Evolutionary conservation across 139 green algal species (phyloP).

Genomic region (Chlamydomonas schloesseri): DNA sequence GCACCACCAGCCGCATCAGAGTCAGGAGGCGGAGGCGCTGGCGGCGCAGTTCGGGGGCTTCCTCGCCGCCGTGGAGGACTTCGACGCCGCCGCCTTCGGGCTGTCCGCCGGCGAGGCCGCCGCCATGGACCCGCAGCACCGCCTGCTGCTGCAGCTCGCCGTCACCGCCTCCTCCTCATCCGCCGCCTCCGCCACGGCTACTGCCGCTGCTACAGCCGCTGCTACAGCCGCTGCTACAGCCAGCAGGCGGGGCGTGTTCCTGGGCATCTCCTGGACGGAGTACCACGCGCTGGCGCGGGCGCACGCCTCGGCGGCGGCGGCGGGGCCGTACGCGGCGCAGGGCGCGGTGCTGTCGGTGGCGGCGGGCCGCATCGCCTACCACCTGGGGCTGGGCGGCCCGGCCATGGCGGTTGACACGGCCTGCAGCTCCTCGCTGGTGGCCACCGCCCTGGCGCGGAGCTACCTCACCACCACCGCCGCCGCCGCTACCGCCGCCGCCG

Average conservation of each 20-base stretch:
- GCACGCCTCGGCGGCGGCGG: background rate
- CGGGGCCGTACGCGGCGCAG: slow-evolving; percentile 72
- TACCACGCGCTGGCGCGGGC: slow-evolving; percentile 66
- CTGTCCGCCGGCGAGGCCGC: slow-evolving; percentile 66
- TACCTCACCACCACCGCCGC: background rate
- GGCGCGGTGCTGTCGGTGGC: slow-evolving; percentile 68
- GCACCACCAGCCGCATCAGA: no score
- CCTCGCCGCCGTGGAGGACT: slow-evolving; percentile 62
- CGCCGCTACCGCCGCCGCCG: background rate
- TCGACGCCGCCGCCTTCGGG: slow-evolving; percentile 75
- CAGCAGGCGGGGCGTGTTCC: slow-evolving; percentile 62
- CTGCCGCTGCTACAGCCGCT: background rate
- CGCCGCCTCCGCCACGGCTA: background rate
- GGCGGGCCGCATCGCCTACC: slow-evolving; percentile 73
- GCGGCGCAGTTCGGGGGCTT: slow-evolving; percentile 73
- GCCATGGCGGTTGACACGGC: slow-evolving; percentile 83
- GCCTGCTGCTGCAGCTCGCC: slow-evolving; percentile 75
- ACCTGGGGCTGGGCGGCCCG: slow-evolving; percentile 76
- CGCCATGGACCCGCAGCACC: slow-evolving; percentile 83
- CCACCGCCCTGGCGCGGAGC: slow-evolving; percentile 64
- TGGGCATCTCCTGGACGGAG: slow-evolving; percentile 82
- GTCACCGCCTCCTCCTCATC: background rate
- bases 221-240: background rate
- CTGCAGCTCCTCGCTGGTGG: slow-evolving; percentile 90
- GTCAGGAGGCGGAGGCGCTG: no score